A percentile compares a stretch with the other conserved stretches of the same genome.
These are phyloP conservation scores for Sordaria brevicollis DNA, from an alignment of 495 filamentous ascomycete species.

Conservation along the genomic window DNA sequence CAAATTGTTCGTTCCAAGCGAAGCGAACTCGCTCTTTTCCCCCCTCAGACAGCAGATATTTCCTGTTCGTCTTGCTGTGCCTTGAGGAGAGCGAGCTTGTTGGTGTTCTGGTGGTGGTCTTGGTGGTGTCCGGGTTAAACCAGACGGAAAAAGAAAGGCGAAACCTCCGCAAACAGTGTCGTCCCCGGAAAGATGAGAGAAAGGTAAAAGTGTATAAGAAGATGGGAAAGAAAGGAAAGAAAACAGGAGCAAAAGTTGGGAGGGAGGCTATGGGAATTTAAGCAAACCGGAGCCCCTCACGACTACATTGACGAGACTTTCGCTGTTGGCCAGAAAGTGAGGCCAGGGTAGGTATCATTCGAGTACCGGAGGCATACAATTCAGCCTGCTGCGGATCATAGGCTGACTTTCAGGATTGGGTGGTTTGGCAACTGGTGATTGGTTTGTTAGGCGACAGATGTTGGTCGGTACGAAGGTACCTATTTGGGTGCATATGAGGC, in stretches of 20 bases:
- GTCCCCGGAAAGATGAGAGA: not conserved
- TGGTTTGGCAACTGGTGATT: too few species aligned
- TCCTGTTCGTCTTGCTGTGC: not conserved
- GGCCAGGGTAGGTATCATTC: too few species aligned
- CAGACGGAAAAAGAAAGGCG: not conserved
- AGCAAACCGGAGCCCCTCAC: not conserved
- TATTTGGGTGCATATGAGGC: too few species aligned
- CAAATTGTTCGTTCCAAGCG: not conserved
- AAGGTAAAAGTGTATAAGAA: not conserved
- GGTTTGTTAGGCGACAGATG: too few species aligned
- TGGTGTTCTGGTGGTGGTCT: not conserved
- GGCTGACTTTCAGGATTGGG: too few species aligned
- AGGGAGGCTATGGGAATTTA: not conserved
- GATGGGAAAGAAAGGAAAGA: not conserved
- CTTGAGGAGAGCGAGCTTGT: not conserved
- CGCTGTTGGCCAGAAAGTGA: not conserved
- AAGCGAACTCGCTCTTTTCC: not conserved
- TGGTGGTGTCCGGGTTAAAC: not conserved
- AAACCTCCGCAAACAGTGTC: not conserved
- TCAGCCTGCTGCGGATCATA: too few species aligned
- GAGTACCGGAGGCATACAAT: too few species aligned
- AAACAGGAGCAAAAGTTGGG: not conserved
- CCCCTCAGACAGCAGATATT: not conserved
- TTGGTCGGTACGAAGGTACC: too few species aligned
- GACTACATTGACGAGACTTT: not conserved